phyloP scores from a whole-genome alignment of 2,329 filamentous ascomycete species.

The Coniochaeta sp. region DNA sequence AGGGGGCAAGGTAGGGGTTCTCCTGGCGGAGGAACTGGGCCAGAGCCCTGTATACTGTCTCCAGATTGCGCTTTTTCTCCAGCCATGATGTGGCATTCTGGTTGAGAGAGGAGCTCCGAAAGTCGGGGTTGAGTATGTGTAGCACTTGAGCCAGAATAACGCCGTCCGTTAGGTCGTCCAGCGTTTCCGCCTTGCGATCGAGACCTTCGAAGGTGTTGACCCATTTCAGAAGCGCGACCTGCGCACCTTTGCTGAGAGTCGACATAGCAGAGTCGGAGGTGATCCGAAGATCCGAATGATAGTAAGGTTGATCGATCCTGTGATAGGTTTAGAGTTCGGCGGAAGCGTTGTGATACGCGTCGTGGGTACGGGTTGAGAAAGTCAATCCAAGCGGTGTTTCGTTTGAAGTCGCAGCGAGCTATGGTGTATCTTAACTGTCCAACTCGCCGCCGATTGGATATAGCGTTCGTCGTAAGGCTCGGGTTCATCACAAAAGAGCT shows the following conservation, averaged over 20 bases:
- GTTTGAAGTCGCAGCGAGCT: neutral
- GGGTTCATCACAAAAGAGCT: neutral
- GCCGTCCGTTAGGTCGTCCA: conserved; percentile 46
- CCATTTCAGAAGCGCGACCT: conserved; percentile 49
- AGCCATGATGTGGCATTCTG: conserved; percentile 35
- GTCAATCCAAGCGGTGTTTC: neutral
- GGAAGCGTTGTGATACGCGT: neutral
- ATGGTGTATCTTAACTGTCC: neutral
- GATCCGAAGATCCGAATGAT: neutral
- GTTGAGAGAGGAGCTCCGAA: conserved; percentile 46
- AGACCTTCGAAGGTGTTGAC: conserved; percentile 37
- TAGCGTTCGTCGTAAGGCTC: neutral
- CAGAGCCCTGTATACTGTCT: conserved; percentile 78
- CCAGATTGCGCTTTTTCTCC: conserved; percentile 81
- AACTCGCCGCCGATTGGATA: neutral
- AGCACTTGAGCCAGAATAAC: conserved; percentile 47
- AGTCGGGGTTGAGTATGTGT: conserved; percentile 49
- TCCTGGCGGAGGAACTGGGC: conserved; percentile 63
- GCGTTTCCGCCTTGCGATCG: conserved; percentile 33
- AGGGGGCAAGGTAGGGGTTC: conserved; percentile 41
- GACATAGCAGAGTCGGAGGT: neutral
- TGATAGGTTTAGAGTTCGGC: neutral
- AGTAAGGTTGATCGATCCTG: neutral
- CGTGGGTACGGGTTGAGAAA: neutral
- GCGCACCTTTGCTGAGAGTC: conserved; percentile 34